Evolutionary conservation across 2,329 filamentous ascomycete genomes (phyloP).

Genomic region (Aureobasidium sp.): DNA sequence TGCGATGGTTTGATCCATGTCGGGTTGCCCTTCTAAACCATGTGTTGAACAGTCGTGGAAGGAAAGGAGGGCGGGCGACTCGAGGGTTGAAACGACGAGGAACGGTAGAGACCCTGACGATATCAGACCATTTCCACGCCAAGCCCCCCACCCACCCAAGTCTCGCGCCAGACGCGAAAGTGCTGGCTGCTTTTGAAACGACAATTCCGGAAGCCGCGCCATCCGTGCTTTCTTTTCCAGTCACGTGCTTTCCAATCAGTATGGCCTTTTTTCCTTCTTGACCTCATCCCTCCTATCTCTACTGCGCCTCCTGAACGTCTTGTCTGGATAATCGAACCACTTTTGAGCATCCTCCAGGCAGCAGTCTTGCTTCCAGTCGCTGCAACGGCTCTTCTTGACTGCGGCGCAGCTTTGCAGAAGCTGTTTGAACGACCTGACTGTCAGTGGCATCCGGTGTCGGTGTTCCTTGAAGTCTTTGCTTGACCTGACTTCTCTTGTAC

Average conservation of each 20-base stretch:
- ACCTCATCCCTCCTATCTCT: not conserved
- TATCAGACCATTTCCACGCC: conserved; percentile 6
- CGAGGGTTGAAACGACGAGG: not conserved
- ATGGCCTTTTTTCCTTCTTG: not conserved
- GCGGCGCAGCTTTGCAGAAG: too few relatives aligned
- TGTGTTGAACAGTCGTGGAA: conserved; percentile 11
- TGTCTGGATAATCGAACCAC: not conserved
- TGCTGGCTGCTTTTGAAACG: too few relatives aligned
- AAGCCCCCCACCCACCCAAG: not conserved
- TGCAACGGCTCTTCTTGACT: too few relatives aligned
- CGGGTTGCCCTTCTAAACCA: not conserved
- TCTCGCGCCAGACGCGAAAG: not conserved
- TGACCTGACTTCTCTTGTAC: too few relatives aligned
- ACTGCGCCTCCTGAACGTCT: not conserved
- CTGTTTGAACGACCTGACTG: too few relatives aligned
- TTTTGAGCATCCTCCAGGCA: not conserved
- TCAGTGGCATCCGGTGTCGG: too few relatives aligned
- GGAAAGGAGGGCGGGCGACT: not conserved
- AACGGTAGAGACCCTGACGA: not conserved
- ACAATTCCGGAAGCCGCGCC: not conserved
- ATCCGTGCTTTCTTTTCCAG: not conserved
- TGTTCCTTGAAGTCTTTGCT: too few relatives aligned
- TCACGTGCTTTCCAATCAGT: not conserved
- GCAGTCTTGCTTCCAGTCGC: not conserved
- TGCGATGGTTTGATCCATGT: conserved; percentile 3